Evolutionary conservation across 768 basidiomycete genomes (phyloP), one percentile per base, ranked within the genome.

Genomic region (Kwoniella mangroviensis): DNA sequence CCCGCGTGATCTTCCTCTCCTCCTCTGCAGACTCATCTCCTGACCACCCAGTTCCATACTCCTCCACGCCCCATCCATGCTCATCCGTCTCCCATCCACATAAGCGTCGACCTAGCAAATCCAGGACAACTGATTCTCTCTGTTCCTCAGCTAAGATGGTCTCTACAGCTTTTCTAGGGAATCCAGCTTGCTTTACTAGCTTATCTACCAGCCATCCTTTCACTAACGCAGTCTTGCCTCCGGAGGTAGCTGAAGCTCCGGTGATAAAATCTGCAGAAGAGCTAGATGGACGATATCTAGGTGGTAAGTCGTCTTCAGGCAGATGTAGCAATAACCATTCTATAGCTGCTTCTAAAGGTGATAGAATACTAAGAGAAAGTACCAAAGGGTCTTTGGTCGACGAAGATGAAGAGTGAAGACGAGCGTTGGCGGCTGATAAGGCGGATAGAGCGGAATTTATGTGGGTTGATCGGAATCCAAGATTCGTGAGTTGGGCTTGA

Each of bases 281-380:
- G 5, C 79, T 80, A 4, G 79, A 73, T 0, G 83, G 73, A 21
- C 79, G 72, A 69, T 84, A 84, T 26, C 81, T 63, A 9, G 64
- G 61, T 0, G 95, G 95, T 4, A 97, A 86, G 75, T 96, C 94
- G 67, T 92, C 90, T 84, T 98, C 94, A 0, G 94, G 91, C 5
- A 92, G 79, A 75, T 92, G 88, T 22, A 96, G 86, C 55, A 96
- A 86, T 2, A 97, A 86, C 83, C 92, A 93, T 73, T 94, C 91
- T 55, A 94, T 90, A 62, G 89, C 89, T 0, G 93, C 92, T 78
- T 93, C 89, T 15, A 93, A 82, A 4, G 90, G 88, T 5, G 88
- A 85, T 2, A 89, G 81, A 6, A 87, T 85, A 7, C 80, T 82
- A 42, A 94, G 70, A 5, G 81, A 75, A 10, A 83, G 84, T 43